These are phyloP conservation scores for Inonotus obliquus DNA, from an alignment of 1,284 basidiomycete species.

Conservation along the genomic window DNA sequence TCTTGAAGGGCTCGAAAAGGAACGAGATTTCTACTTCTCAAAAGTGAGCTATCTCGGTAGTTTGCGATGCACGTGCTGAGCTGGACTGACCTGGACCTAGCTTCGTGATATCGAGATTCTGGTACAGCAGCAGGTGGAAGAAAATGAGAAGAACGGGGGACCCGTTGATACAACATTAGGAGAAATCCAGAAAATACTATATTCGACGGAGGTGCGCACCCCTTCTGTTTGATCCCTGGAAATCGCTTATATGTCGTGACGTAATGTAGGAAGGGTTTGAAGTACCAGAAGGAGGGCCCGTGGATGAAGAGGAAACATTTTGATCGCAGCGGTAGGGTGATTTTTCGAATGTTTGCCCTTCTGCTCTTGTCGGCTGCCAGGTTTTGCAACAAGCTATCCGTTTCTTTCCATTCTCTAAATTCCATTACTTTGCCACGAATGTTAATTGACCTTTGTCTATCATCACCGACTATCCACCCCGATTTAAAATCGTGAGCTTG, in stretches of 20 bases:
- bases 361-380: background rate
- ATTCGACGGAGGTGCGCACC: conserved; percentile 81
- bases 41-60: conserved; percentile 57
- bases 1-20: conserved; percentile 88
- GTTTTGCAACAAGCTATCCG: background rate
- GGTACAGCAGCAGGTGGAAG: conserved; percentile 70
- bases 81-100: conserved; percentile 37
- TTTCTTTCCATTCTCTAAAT: background rate
- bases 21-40: conserved; percentile 97
- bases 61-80: conserved; percentile 2
- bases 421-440: background rate
- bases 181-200: conserved; percentile 91
- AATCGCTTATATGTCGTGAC: conserved; percentile 15
- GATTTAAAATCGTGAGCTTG: background rate
- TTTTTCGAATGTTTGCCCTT: background rate
- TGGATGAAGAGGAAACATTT: conserved; percentile 59
- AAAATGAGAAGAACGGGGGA: conserved; percentile 50
- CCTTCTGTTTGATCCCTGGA: conserved; percentile 5
- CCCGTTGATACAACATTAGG: conserved; percentile 68
- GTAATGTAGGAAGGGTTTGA: conserved; percentile 59
- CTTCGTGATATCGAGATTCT: conserved; percentile 95
- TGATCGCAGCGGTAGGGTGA: conserved; percentile 22
- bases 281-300: conserved; percentile 49
- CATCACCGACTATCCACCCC: background rate
- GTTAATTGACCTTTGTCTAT: background rate